Percentiles rank a stretch among this genome's conserved stretches.
Conservation (phyloP, 352 stramenopile genomes). For the Globisporangium paroecandrum region DNA sequence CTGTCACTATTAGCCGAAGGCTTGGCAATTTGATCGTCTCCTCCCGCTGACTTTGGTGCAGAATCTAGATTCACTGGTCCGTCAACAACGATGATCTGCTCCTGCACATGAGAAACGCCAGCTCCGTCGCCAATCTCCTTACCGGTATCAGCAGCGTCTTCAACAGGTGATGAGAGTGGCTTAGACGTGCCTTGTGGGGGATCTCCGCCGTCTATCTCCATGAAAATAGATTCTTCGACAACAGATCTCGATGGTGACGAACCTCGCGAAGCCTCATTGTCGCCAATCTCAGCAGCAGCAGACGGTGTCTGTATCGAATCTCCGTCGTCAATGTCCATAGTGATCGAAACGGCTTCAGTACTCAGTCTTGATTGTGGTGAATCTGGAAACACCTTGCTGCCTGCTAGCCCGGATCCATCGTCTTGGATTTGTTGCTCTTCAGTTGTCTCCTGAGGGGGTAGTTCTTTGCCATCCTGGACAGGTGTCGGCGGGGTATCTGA, state of each 20-base stretch:
- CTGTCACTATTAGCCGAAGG: slow-evolving; percentile 15
- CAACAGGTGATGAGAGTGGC: not conserved
- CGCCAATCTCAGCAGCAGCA: not conserved
- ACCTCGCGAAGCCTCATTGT: not conserved
- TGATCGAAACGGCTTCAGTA: not conserved
- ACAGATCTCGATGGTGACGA: not conserved
- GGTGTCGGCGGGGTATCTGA: not conserved
- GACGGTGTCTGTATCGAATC: not conserved
- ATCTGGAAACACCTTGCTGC: not conserved
- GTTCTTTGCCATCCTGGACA: not conserved
- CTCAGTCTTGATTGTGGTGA: not conserved
- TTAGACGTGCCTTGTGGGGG: not conserved
- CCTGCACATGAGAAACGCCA: not conserved
- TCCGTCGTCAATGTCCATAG: not conserved
- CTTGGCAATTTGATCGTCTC: not conserved
- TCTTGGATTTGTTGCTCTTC: not conserved
- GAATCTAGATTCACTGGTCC: not conserved
- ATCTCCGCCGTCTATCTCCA: not conserved
- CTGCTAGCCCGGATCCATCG: not conserved
- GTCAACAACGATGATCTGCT: not conserved
- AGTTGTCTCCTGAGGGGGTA: not conserved
- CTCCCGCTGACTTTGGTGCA: not conserved
- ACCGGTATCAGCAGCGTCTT: not conserved
- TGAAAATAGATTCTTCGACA: not conserved
- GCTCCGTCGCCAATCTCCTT: not conserved